Evolutionary conservation across 345 rosid species (phyloP).

Genomic region (Euphorbia pulcherrima): DNA sequence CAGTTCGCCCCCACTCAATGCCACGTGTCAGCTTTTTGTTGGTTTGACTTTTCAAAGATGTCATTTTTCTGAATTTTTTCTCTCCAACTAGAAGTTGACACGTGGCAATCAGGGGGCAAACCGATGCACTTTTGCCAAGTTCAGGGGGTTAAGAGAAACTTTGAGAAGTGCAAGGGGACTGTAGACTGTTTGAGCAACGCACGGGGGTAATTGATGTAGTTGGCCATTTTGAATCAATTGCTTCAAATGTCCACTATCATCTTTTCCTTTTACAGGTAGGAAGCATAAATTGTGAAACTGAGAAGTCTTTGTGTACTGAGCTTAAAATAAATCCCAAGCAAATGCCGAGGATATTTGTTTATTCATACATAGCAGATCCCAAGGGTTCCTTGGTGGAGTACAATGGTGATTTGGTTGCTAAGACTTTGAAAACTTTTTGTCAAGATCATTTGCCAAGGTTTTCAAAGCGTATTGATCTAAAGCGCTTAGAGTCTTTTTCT

Average conservation of each 20-base stretch:
- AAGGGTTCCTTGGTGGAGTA: slow-evolving; percentile 71
- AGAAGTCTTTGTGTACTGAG: slow-evolving; percentile 65
- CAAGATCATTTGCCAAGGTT: slow-evolving; percentile 74
- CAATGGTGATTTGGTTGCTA: slow-evolving; percentile 51
- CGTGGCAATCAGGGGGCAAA: too few relatives aligned
- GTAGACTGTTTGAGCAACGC: too few relatives aligned
- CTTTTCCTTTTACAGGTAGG: slow-evolving; percentile 50
- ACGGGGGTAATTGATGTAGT: too few relatives aligned
- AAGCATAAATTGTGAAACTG: slow-evolving; percentile 67
- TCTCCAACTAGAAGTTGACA: too few relatives aligned
- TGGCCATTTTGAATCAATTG: not conserved
- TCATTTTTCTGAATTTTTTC: too few relatives aligned
- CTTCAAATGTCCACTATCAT: slow-evolving; percentile 5
- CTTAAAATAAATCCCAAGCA: slow-evolving; percentile 48
- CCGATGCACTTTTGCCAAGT: too few relatives aligned
- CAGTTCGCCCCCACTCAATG: too few relatives aligned
- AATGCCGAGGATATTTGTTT: slow-evolving; percentile 60
- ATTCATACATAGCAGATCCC: slow-evolving; percentile 49
- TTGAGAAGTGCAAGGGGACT: too few relatives aligned
- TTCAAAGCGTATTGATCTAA: slow-evolving; percentile 55
- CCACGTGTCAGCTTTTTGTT: too few relatives aligned
- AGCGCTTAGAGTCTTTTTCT: slow-evolving; percentile 34
- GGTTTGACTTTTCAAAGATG: too few relatives aligned
- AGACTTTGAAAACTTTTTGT: slow-evolving; percentile 61
- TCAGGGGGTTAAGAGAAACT: too few relatives aligned